Evolutionary conservation across 2,329 filamentous ascomycete genomes (phyloP).

Genomic region (Arachnopeziza araneosa): DNA sequence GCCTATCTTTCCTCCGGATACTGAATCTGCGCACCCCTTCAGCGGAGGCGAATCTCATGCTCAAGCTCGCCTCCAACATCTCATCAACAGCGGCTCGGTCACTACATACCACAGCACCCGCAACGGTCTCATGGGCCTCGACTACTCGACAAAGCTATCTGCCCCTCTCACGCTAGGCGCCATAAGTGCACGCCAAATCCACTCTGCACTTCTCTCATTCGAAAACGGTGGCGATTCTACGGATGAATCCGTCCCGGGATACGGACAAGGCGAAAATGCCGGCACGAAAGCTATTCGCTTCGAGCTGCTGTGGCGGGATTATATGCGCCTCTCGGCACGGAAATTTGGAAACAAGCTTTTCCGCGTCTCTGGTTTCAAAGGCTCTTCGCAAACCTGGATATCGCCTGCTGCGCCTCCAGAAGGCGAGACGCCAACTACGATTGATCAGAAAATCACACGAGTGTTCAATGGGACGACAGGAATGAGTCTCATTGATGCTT

Average conservation of each 20-base stretch:
- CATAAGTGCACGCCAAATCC: slow-evolving; percentile 67
- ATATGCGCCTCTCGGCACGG: slow-evolving; percentile 69
- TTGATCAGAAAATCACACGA: slow-evolving; percentile 47
- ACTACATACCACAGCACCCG: slow-evolving; percentile 60
- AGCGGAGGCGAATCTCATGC: slow-evolving; percentile 60
- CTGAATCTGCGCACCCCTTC: slow-evolving; percentile 59
- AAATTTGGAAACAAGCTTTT: slow-evolving; percentile 67
- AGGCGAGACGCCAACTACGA: slow-evolving; percentile 33
- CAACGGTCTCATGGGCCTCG: slow-evolving; percentile 63
- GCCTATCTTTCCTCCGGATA: slow-evolving; percentile 46
- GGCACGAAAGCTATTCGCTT: slow-evolving; percentile 66
- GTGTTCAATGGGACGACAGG: slow-evolving; percentile 66
- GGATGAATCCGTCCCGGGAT: slow-evolving; percentile 36
- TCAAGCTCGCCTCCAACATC: slow-evolving; percentile 50
- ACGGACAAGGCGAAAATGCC: slow-evolving; percentile 64
- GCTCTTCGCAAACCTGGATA: slow-evolving; percentile 30
- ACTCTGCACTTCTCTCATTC: slow-evolving; percentile 60
- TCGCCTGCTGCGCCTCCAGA: slow-evolving; percentile 17
- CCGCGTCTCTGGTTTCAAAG: slow-evolving; percentile 54
- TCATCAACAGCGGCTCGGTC: slow-evolving; percentile 38
- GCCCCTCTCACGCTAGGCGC: slow-evolving; percentile 68
- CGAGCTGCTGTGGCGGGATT: slow-evolving; percentile 74
- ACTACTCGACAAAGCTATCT: slow-evolving; percentile 73
- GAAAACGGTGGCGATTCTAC: slow-evolving; percentile 52
- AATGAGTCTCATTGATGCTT: slow-evolving; percentile 71